Evolutionary conservation across 257 asterid species (phyloP).

Genomic region (Solanum boliviense): DNA sequence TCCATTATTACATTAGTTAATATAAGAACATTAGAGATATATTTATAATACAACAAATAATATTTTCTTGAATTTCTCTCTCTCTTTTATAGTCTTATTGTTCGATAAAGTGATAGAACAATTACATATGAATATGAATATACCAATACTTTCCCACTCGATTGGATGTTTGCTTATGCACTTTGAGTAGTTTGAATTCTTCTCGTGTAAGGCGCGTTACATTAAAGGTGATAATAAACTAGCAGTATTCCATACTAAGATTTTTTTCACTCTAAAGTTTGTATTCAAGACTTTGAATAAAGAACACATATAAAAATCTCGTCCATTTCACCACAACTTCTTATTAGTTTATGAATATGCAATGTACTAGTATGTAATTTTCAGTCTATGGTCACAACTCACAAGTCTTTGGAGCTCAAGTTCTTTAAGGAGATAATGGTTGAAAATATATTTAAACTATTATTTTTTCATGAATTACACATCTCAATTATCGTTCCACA

Average conservation of each 20-base stretch:
- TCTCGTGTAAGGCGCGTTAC: neutral
- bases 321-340: neutral
- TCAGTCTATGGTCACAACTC: neutral
- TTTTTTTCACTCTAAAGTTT: neutral
- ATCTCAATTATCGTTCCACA: no score
- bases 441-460: no score
- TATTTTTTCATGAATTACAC: no score
- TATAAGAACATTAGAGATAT: neutral
- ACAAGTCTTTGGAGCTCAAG: neutral
- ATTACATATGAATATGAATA: neutral
- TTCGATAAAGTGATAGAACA: neutral
- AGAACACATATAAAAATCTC: neutral
- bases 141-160: neutral
- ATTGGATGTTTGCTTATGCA: neutral
- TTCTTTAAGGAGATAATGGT: neutral
- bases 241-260: neutral
- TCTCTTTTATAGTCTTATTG: neutral
- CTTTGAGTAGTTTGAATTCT: neutral
- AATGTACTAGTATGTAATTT: neutral
- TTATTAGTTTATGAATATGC: neutral
- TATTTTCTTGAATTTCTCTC: neutral
- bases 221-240: neutral
- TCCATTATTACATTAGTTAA: neutral
- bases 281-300: neutral
- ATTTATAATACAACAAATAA: neutral